Base-by-base conservation (phyloP, 352 stramenopile species). In the Pythium scleroteichum region DNA sequence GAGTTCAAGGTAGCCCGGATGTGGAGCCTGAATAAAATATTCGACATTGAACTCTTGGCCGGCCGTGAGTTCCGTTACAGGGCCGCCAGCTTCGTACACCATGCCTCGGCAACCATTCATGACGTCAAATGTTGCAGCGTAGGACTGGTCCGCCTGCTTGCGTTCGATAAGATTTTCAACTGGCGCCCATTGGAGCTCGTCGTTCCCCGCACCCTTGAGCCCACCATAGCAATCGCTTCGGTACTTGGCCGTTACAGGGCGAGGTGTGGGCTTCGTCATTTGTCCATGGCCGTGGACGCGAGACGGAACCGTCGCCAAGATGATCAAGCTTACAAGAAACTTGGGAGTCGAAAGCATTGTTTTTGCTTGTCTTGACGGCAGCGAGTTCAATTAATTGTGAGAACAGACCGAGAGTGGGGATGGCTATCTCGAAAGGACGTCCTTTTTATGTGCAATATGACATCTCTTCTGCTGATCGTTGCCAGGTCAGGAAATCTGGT, bases 61-160 rank as follows among this genome's bases (percentile, higher is more conserved):
- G 6, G 71, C 59, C 51, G 66, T 49, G 59, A 87, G 64, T 35
- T 70, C 66, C 32, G 75, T 83, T 40, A 87, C 67, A 23, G 72
- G 72, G 49, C 77, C 73, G 13, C 26, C 59, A 2, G 49, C 56
- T 50, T 87, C 78, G 66, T 82, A 84, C 23, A 85, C 72, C 46
- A 80, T 75, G 23, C 75, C 78, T n/a, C 78, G 75, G 51, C 75
- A 87, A 2, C 78, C 75, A 62, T 87, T 87, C 68, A 75, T 78
- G 24, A 87, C 72, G 53, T 81, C 72, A 54, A 85, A 87, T 27
- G 73, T 82, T 23, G 64, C 51, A 17, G 71, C 71, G 2, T 59
- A 73, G 0, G 78, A 75, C 26, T 76, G 64, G 39, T 76, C 74
- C 13, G 14, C 38, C 33, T 87, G 78, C 47, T 71, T 78, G 39